Base-by-base conservation (phyloP, 164 flowering plant genomes). In the Tetrastigma voinierianum region DNA sequence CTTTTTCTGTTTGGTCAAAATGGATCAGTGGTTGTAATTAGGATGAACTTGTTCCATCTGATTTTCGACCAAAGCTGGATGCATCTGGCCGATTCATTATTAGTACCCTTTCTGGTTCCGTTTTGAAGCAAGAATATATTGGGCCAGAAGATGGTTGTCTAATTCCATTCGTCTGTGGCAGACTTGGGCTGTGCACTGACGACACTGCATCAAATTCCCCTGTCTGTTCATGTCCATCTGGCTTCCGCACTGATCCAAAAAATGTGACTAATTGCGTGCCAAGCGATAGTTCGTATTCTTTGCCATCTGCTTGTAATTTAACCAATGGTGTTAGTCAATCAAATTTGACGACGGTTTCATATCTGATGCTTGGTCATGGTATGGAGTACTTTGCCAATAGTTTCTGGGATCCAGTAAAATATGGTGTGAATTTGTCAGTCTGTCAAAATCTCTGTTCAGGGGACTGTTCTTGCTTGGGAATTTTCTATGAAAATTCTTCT, bases 401-500 rank as follows among this genome's bases (percentile, higher is more conserved):
- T 20, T 91, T 81, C 74, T 65, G 67, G 3, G 32, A 45, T 20
- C 90, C 90, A 13, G 40, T 61, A 4, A 67, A 14, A 6, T 65
- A 72, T 18, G 82, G 79, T 1, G 59, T 70, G 4, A 72, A 80
- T 49, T 65, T 78, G 19, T 78, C 86, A 0, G 59, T 13, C 16
- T 94, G 98, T 77, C 70, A 84, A 71, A 70, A 70, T 74, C 68
- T 80, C 15, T 94, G 98, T 69, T 75, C 89, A 3, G 61, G 17
- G 40, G 78, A 87, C 64, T 94, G 98, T 70, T 74, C 89, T 56
- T 94, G 98, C 71, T 77, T 86, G 66, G 98, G 97, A 4, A n/a
- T n/a, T n/a, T 90, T 88, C 82, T 81, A 77, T 72, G 72, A 65
- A 7, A 83, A 85, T 61, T 76, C 93, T 18, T 74, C 94, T 45